Conservation (phyloP, 2,329 filamentous ascomycete genomes). For the Stachybotrys echinatus region DNA sequence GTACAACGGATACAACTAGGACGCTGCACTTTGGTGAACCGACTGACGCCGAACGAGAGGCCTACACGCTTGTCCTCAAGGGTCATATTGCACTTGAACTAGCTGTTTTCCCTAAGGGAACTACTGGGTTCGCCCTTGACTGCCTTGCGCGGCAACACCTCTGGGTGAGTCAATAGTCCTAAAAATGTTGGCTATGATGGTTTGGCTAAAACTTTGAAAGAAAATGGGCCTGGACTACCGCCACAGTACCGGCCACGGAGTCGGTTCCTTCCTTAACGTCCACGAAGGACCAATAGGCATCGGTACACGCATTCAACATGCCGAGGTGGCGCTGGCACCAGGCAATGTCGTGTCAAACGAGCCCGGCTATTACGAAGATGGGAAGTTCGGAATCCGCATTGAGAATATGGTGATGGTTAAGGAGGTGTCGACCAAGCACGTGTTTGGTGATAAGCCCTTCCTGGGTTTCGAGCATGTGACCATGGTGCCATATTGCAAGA, state of each 20-base stretch:
- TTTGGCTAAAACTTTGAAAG: conserved; percentile 18
- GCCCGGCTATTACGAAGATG: conserved; percentile 96
- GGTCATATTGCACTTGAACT: conserved; percentile 86
- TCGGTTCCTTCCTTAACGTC: conserved; percentile 93
- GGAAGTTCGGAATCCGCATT: conserved; percentile 88
- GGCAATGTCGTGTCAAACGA: conserved; percentile 96
- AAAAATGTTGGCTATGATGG: neutral
- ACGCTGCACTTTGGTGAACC: conserved; percentile 90
- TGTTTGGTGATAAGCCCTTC: conserved; percentile 91
- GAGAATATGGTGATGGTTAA: conserved; percentile 92
- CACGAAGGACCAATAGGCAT: conserved; percentile 97
- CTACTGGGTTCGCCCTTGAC: conserved; percentile 88
- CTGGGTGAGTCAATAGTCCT: conserved; percentile 56
- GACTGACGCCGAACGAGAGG: conserved; percentile 74
- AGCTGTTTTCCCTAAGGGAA: conserved; percentile 89
- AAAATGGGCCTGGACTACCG: conserved; percentile 82
- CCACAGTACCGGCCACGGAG: conserved; percentile 92
- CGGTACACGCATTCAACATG: conserved; percentile 84
- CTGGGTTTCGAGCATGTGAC: conserved; percentile 96
- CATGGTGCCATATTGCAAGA: conserved; percentile 91
- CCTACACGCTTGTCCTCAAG: conserved; percentile 92
- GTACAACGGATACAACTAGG: conserved; percentile 91
- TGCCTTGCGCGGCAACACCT: conserved; percentile 82
- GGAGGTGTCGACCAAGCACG: conserved; percentile 79
- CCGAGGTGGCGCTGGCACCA: conserved; percentile 81